Conservation (phyloP, 805 yeast species). For the Metschnikowia continentalis region DNA sequence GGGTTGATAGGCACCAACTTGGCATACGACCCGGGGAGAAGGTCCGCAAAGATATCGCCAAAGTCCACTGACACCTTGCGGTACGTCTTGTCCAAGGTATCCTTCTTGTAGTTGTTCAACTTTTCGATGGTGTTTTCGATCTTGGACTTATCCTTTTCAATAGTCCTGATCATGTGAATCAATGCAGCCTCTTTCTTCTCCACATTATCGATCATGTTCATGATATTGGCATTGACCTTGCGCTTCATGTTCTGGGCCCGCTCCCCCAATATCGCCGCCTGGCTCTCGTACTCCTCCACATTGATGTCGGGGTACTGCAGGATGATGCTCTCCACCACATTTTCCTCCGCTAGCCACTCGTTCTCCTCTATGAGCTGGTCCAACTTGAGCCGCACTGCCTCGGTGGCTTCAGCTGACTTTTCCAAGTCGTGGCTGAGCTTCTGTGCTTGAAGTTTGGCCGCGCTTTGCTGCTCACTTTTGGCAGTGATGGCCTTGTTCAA, state of each 20-base stretch:
- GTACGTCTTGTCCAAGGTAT: constrained; percentile 80
- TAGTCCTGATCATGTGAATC: constrained; percentile 76
- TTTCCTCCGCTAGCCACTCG: constrained; percentile 72
- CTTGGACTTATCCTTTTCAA: constrained; percentile 83
- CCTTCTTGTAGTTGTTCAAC: constrained; percentile 78
- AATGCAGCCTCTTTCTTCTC: constrained; percentile 81
- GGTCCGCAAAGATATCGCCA: constrained; percentile 83
- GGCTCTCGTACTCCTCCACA: constrained; percentile 56
- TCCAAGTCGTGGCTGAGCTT: constrained; percentile 53
- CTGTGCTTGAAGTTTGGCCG: constrained; percentile 49
- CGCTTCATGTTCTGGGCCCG: constrained; percentile 67
- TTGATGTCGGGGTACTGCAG: constrained; percentile 61
- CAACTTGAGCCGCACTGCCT: constrained; percentile 34
- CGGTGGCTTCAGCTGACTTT: constrained; percentile 38
- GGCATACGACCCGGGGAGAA: constrained; percentile 86
- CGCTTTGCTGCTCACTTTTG: constrained; percentile 43
- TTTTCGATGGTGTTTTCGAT: constrained; percentile 83
- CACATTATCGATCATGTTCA: constrained; percentile 87
- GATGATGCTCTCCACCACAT: constrained; percentile 51
- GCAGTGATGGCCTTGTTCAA: constrained; percentile 43
- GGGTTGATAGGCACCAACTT: constrained; percentile 78
- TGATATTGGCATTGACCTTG: constrained; percentile 78
- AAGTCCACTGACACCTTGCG: constrained; percentile 82
- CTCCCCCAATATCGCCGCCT: constrained; percentile 52
- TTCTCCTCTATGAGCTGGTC: constrained; percentile 49